Conservation (phyloP, 805 yeast species). For the Zygosaccharomyces rouxii region DNA sequence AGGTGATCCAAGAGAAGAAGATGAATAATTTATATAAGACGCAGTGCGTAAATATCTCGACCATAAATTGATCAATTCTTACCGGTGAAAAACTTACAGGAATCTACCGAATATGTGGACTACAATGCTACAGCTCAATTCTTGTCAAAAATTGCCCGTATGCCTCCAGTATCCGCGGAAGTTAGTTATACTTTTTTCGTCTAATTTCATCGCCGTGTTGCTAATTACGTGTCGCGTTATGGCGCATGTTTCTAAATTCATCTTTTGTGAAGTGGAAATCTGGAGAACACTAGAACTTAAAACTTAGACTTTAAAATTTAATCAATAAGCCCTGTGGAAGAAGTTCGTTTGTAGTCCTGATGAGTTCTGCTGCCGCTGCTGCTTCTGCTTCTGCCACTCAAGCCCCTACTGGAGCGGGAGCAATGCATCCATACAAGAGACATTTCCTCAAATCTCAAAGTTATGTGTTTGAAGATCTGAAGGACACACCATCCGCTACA, state of each 20-base stretch:
- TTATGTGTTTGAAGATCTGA: slow-evolving; percentile 4
- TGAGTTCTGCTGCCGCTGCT: slow-evolving; percentile 10
- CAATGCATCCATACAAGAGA: slow-evolving; percentile 19
- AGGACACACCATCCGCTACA: not conserved
- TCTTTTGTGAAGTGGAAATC: not conserved
- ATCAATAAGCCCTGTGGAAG: not conserved
- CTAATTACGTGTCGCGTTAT: slow-evolving; percentile 4
- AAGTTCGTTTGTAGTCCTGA: not conserved
- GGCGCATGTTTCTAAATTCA: slow-evolving; percentile 1
- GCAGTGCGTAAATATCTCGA: not conserved
- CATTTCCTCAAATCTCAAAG: slow-evolving; percentile 12
- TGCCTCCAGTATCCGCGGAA: not conserved
- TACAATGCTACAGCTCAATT: not conserved
- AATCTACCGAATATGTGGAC: too few species aligned
- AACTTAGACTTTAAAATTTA: not conserved
- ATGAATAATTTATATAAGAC: slow-evolving; percentile 33
- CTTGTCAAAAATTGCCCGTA: not conserved
- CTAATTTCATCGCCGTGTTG: slow-evolving; percentile 1
- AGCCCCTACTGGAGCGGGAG: not conserved
- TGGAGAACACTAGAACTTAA: not conserved
- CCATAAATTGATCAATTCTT: not conserved
- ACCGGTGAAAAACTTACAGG: not conserved
- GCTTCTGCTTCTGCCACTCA: slow-evolving; percentile 5
- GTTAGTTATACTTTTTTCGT: not conserved
- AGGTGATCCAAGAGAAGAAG: slow-evolving; percentile 89